Evolutionary conservation across 2,329 filamentous ascomycete genomes (phyloP).

Genomic region (Teratosphaeria nubilosa): DNA sequence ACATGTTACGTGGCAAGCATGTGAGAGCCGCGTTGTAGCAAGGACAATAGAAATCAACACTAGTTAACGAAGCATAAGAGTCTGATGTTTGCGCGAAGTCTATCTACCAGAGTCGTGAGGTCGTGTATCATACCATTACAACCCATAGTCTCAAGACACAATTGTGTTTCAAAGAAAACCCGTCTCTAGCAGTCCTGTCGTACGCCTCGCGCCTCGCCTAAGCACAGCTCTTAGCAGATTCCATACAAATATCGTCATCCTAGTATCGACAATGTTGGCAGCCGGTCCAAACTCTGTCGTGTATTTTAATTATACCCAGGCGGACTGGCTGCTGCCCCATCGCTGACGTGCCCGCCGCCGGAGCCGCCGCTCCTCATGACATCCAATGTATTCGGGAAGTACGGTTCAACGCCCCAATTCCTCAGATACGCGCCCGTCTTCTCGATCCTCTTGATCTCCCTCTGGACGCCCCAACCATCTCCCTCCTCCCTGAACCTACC

Average conservation of each 20-base stretch:
- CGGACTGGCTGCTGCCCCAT: neutral
- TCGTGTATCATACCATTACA: neutral
- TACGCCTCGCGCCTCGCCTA: neutral
- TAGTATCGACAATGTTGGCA: neutral
- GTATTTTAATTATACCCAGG: neutral
- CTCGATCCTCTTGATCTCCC: slow-evolving; percentile 47
- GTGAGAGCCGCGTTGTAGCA: neutral
- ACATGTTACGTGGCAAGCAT: neutral
- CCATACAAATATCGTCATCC: neutral
- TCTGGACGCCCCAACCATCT: slow-evolving; percentile 41
- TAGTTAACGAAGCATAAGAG: neutral
- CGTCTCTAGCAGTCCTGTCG: neutral
- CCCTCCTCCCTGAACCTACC: slow-evolving; percentile 39
- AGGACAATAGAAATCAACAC: neutral
- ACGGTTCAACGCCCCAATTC: slow-evolving; percentile 44
- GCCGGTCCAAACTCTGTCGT: neutral
- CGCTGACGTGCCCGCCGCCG: neutral
- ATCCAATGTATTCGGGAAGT: slow-evolving; percentile 43
- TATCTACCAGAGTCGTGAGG: neutral
- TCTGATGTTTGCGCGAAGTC: neutral
- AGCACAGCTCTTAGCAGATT: neutral
- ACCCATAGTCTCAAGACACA: neutral
- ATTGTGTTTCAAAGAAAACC: neutral
- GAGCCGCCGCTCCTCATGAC: slow-evolving; percentile 32
- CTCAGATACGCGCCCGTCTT: slow-evolving; percentile 44